Base-by-base conservation (phyloP, 805 yeast species). In the Saturnispora ahearnii region DNA sequence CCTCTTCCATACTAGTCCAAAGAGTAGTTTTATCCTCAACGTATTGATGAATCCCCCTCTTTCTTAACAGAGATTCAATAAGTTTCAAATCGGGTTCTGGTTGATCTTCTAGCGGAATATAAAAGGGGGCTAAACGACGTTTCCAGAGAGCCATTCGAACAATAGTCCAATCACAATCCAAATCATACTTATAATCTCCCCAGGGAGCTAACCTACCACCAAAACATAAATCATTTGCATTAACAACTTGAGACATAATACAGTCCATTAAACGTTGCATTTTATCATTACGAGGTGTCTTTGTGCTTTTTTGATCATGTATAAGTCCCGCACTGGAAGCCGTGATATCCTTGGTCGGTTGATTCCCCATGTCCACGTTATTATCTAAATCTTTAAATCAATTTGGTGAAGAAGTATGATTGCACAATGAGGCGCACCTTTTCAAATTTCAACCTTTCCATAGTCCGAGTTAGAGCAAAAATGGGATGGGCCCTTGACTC, bases 131-230 rank as follows among this genome's bases (percentile, higher is more conserved):
- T 37, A 91, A 59, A 57, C 74, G 76, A 45, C 99, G 74, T 30
- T 78, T 77, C 18, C 81, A 70, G 22, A 91, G 84, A 37, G 85
- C 69, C 15, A 70, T 75, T 48, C 86, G 75, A n/a, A 93, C 97
- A 3, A 84, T 71, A 13, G 76, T 77, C 13, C 85, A 76, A 59
- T 84, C 77, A 67, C 79, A 91, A 63, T 87, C 96, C 49, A 84
- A 64, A 57, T 81, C 82, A 44, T 84, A 81, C 55, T 81, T 78
- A 66, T 91, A 91, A 31, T 86, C 85, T 2, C 97, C 97, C 66
- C 78, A 87, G 0, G 98, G 96, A 1, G 95, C 96, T 55, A 91
- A 67, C 62, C 70, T 89, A 2, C 99, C 99, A 18, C 99, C 99
- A 67, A 93, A 98, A 13, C 91, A 96, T 54, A 72, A 78, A 60